Evolutionary conservation across 148 eudicot genomes (phyloP), one percentile per base, ranked within the genome.

Genomic region (Bassia scoparia): DNA sequence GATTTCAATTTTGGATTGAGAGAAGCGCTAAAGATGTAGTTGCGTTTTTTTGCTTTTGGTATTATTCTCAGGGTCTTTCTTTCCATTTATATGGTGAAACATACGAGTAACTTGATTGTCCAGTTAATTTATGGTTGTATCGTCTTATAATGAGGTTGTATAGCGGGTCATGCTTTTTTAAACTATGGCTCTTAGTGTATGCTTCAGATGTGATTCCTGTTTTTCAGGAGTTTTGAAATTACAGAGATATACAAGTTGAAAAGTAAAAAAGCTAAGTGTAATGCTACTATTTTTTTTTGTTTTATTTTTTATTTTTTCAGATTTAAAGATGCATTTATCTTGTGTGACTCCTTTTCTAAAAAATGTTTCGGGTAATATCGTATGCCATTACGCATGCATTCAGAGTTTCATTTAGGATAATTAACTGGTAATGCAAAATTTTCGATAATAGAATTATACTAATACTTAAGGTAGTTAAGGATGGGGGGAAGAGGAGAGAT

Each of bases 1-100:
- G 91, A 89, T 62, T 78, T 81, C 78, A 85, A 87, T 81, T 70
- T 81, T 43, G 89, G 84, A 78, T 82, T 85, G 54, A 85, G 87
- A 75, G 90, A 85, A 71, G 89, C 86, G 20, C 81, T 86, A 12
- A 87, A 77, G 77, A 68, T 76, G 60, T 89, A 80, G 76, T 78
- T 59, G 30, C 68, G 43, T 52, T 67, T 14, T 37, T 37, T 37
- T 37, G 43, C 49, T 33, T 67, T 14, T 3, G 27, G 54, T 20
- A 56, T 43, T 44, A 41, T 56, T 65, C 24, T 66, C 15, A 29
- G 10, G 30, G 33, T 61, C 31, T 53, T 56, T 56, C 17, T 24
- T 2, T 35, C n/a, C n/a, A n/a, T 31, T 16, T 73, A 52, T 5
- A 41, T 58, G 53, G 76, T 52, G 16, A 43, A 52, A 20, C 56